Evolutionary conservation across 495 filamentous ascomycete genomes (phyloP), one percentile per base, ranked within the genome.

Genomic region (Hypoxylon lienhwacheense): DNA sequence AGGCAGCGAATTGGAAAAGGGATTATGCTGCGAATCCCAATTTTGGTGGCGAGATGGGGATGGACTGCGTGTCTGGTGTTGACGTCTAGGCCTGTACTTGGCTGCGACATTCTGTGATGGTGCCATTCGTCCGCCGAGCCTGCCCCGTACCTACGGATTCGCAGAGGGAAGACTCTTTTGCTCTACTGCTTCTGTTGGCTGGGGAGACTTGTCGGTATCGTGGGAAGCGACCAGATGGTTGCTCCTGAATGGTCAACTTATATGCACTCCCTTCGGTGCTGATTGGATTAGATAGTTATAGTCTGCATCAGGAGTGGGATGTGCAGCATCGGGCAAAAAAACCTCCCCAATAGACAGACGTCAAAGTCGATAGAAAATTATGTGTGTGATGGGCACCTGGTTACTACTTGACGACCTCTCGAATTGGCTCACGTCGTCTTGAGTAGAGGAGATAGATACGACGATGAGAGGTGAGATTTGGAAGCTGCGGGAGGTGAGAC

Each of bases 71-170:
- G 62, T 50, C 46, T 66, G 65, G 64, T 67, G 65, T 63, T 57
- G 66, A 40, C 66, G 65, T 63, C 68, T 65, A 37, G 68, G 37
- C 47, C 52, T 45, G 47, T 63, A 55, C 61, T 60, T 70, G 67
- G 66, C 67, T 55, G 54, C 55, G 45, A 40, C 52, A 49, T 67
- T 48, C 50, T 60, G 57, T 26, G 47, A 68, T 41, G 64, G 65
- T 65, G 69, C 72, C 69, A 76, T 76, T 74, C 68, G 72, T 72
- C 65, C 60, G 58, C 61, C 51, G 46, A 40, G 61, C 67, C 69
- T 72, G 69, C 66, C 69, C 67, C 64, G 66, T 56, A 63, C 45
- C 45, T 55, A 48, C 49, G 49, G 57, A 55, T 62, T 63, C 56
- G 65, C 39, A 64, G 62, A 54, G 34, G n/a, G 49, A 55, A 44